A percentile compares a stretch with the other conserved stretches of the same genome.
These are phyloP conservation scores for Penicillium nordicum DNA, from an alignment of 2,329 filamentous ascomycete genomes.

Conservation along the genomic window DNA sequence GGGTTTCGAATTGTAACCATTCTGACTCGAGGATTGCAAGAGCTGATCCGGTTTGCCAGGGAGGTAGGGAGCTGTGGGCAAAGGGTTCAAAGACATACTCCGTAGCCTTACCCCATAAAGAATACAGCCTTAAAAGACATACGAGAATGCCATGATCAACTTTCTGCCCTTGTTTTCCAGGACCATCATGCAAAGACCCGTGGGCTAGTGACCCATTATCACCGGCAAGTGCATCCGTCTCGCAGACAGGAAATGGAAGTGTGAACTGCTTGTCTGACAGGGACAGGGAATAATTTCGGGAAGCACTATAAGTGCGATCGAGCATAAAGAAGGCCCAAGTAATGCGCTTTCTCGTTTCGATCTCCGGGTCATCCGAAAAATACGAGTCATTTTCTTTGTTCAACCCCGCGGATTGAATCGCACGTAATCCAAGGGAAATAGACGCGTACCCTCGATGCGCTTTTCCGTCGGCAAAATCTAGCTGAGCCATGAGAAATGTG, in stretches of 20 bases:
- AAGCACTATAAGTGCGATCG: constrained; percentile 26
- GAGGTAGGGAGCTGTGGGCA: constrained; percentile 12
- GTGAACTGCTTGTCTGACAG: constrained; percentile 27
- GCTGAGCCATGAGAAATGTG: constrained; percentile 24
- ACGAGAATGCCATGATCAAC: constrained; percentile 22
- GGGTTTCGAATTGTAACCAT: constrained; percentile 28
- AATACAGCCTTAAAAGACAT: constrained; percentile 23
- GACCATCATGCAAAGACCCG: constrained; percentile 17
- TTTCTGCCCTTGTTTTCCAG: constrained; percentile 17
- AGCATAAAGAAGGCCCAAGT: constrained; percentile 29
- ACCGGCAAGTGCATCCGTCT: background rate
- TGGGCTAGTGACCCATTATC: background rate
- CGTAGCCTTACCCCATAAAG: constrained; percentile 25
- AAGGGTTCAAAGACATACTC: constrained; percentile 26
- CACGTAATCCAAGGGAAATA: constrained; percentile 22
- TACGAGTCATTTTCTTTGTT: constrained; percentile 17
- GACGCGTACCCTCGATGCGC: constrained; percentile 20
- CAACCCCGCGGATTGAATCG: constrained; percentile 21
- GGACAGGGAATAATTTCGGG: constrained; percentile 24
- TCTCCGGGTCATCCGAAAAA: background rate
- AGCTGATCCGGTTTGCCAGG: constrained; percentile 26
- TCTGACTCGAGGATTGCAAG: constrained; percentile 25
- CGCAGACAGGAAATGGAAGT: constrained; percentile 16
- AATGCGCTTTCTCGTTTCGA: constrained; percentile 19
- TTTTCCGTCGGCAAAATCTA: constrained; percentile 25